Evolutionary conservation across 2,329 filamentous ascomycete species (phyloP).

Genomic region (Verticillium klebahnii): DNA sequence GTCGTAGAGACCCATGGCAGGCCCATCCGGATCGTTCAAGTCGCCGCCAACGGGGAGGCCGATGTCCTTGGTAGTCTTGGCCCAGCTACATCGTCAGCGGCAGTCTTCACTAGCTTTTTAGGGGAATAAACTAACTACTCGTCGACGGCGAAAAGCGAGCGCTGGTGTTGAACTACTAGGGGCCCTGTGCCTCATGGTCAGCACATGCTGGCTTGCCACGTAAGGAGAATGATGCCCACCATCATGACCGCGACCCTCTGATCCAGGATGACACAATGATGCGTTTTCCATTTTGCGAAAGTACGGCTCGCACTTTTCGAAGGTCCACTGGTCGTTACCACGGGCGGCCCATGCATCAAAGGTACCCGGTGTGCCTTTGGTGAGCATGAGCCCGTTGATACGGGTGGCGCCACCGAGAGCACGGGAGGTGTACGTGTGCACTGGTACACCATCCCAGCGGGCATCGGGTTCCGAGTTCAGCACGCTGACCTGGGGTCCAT

Average conservation of each 20-base stretch:
- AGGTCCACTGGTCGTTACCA: slow-evolving; percentile 27
- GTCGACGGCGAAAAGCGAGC: slow-evolving; percentile 6
- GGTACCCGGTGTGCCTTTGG: slow-evolving; percentile 21
- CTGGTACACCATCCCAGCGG: slow-evolving; percentile 11
- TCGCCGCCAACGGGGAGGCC: slow-evolving; percentile 20
- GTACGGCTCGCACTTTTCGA: slow-evolving; percentile 25
- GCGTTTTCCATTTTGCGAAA: slow-evolving; percentile 24
- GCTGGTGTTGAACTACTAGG: slow-evolving; percentile 12
- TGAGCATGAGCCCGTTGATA: slow-evolving; percentile 26
- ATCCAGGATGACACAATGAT: slow-evolving; percentile 3
- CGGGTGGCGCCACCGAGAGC: slow-evolving; percentile 25
- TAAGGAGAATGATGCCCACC: slow-evolving; percentile 7
- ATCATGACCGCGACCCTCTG: slow-evolving; percentile 18
- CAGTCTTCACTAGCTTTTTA: not conserved
- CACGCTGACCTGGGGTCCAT: slow-evolving; percentile 17
- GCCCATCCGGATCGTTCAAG: slow-evolving; percentile 20
- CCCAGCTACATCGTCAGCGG: slow-evolving; percentile 10
- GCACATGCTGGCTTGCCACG: not conserved
- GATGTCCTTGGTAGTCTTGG: slow-evolving; percentile 17
- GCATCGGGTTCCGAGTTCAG: slow-evolving; percentile 22
- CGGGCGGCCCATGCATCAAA: slow-evolving; percentile 24
- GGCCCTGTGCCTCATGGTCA: slow-evolving; percentile 7
- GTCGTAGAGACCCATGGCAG: slow-evolving; percentile 20
- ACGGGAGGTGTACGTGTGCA: slow-evolving; percentile 19
- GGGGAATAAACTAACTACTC: slow-evolving; percentile 10